Evolutionary conservation across 352 stramenopile species (phyloP), one percentile per base, ranked within the genome.

Genomic region (Globisporangium cylindrosporum): DNA sequence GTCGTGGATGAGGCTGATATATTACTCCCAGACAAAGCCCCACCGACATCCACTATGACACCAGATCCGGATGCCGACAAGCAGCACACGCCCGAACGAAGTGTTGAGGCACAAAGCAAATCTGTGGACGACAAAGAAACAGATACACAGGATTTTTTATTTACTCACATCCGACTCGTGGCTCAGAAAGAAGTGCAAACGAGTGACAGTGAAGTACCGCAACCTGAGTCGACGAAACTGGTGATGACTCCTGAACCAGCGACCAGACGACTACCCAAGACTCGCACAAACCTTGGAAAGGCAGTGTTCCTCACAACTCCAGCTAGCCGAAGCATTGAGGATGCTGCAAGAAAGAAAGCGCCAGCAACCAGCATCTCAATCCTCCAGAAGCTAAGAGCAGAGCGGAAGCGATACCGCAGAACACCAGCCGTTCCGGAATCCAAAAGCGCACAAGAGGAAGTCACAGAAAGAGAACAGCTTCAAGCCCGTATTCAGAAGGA

Each of bases 111-210:
- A 29, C 41, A 60, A 67, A 12, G n/a, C 56, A 62, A 49, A 8
- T 56, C n/a, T 56, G 49, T 56, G 10, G n/a, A 49, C 43, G 69
- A 79, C 48, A 62, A 78, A 74, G 66, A 72, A 48, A 81, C 72
- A 8, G 73, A 84, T 55, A 79, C 68, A 43, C 64, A 24, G 38
- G 76, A 79, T 15, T 62, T 79, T 57, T 22, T 61, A 20, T 25
- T 18, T 9, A n/a, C 34, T 9, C 14, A 43, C 57, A 15, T 68
- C 5, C 24, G 24, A 9, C 56, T 38, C 51, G 55, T 74, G 1
- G 59, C 68, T 43, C 67, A 82, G 46, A 81, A 82, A 38, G 72
- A 62, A 43, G 43, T 75, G 15, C 76, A 82, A 71, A 43, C 27
- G 15, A 66, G 56, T 4, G 62, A 73, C 48, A 46, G 61, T 7